Evolutionary conservation across 2,329 filamentous ascomycete species (phyloP).

Genomic region (Fusarium armeniacum): DNA sequence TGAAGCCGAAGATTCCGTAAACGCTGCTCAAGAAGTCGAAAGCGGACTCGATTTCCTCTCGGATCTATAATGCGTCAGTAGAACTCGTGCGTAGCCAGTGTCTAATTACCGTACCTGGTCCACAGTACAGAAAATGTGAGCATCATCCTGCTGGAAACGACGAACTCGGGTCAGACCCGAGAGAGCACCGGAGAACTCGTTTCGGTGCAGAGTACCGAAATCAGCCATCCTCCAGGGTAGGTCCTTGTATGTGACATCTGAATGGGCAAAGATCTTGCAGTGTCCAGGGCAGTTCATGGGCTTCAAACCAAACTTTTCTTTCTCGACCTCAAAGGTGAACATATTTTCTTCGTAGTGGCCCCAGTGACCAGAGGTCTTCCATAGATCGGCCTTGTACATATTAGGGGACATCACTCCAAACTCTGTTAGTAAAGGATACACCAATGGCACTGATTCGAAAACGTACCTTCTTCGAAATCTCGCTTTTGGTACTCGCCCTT

Average conservation of each 20-base stretch:
- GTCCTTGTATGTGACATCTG: constrained; percentile 85
- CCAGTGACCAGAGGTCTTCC: constrained; percentile 97
- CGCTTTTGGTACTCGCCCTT: constrained; percentile 92
- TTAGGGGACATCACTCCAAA: constrained; percentile 83
- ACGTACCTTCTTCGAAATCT: constrained; percentile 80
- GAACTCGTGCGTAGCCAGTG: neutral
- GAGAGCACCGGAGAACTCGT: constrained; percentile 93
- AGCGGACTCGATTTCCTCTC: constrained; percentile 74
- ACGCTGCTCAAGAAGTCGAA: constrained; percentile 90
- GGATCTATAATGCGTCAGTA: constrained; percentile 51
- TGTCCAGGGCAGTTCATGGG: constrained; percentile 99
- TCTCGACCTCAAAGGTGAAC: constrained; percentile 82
- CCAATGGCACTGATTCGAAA: neutral
- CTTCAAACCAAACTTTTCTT: constrained; percentile 80
- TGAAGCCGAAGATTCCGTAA: constrained; percentile 72
- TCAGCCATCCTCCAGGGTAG: constrained; percentile 94
- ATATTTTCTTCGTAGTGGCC: constrained; percentile 89
- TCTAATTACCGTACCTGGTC: constrained; percentile 51
- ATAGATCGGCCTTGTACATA: constrained; percentile 93
- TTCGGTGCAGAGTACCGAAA: constrained; percentile 94
- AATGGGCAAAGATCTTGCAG: constrained; percentile 87
- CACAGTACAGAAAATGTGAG: constrained; percentile 87
- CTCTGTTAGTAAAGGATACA: neutral
- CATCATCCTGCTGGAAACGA: constrained; percentile 96
- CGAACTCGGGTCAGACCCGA: constrained; percentile 92